Percentiles rank a stretch among this genome's conserved stretches.
These are phyloP conservation scores for Xylaria sp. DNA, from an alignment of 2,329 filamentous ascomycete species.

Conservation along the genomic window DNA sequence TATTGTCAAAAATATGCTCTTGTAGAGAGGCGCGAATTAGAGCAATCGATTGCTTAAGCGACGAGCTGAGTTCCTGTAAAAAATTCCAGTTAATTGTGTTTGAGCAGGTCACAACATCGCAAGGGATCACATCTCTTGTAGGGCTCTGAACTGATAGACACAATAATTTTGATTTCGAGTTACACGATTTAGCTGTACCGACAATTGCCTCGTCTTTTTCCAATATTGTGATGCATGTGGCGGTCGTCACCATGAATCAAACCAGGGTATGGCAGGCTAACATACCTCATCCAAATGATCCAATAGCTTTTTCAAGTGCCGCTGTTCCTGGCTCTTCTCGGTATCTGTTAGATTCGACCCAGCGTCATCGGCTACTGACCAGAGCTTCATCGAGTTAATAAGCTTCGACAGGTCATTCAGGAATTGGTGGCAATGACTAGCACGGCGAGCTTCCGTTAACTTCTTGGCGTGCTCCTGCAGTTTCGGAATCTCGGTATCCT, in stretches of 20 bases:
- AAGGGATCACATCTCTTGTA: background rate
- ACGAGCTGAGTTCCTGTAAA: conserved; percentile 52
- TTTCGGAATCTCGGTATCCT: conserved; percentile 69
- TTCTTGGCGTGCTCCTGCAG: conserved; percentile 68
- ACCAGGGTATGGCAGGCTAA: conserved; percentile 7
- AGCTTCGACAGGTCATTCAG: conserved; percentile 62
- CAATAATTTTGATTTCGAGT: conserved; percentile 20
- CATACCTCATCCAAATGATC: conserved; percentile 41
- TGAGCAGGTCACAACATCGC: conserved; percentile 20
- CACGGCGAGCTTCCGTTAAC: conserved; percentile 58
- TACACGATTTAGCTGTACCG: conserved; percentile 12
- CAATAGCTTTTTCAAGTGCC: conserved; percentile 39
- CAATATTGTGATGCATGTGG: background rate
- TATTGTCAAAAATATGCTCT: conserved; percentile 59
- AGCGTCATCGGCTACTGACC: conserved; percentile 34
- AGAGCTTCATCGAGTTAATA: conserved; percentile 59
- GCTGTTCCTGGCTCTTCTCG: conserved; percentile 36
- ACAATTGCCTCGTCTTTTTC: background rate
- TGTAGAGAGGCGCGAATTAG: conserved; percentile 54
- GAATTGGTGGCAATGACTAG: conserved; percentile 58
- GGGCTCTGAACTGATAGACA: background rate
- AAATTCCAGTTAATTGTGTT: conserved; percentile 13
- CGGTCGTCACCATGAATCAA: conserved; percentile 4
- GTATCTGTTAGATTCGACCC: conserved; percentile 31
- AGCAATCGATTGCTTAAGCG: conserved; percentile 52